Conservation (phyloP, 129 eudicot species). For the Saussurea involucrata region DNA sequence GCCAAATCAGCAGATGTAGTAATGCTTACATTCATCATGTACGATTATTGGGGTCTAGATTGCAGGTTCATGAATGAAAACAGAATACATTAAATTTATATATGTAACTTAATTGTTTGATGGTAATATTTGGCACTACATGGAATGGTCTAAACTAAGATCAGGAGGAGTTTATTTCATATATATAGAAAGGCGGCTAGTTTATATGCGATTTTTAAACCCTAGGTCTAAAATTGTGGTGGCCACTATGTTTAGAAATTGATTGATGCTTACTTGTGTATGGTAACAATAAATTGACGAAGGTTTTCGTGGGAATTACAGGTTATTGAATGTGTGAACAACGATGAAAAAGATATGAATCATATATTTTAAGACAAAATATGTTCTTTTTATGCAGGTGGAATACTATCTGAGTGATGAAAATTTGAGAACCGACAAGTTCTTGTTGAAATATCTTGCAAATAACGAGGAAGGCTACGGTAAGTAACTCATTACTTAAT, state of each 20-base stretch:
- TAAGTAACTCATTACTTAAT: slow-evolving; percentile 25
- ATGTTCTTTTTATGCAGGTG: slow-evolving; percentile 43
- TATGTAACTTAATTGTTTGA: not conserved
- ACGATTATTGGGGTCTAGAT: not conserved
- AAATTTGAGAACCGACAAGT: slow-evolving; percentile 69
- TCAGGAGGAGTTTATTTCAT: not conserved
- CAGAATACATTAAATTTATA: not conserved
- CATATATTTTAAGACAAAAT: not conserved
- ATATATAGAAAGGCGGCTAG: not conserved
- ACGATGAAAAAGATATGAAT: not conserved
- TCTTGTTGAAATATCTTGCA: slow-evolving; percentile 54
- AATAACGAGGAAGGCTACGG: slow-evolving; percentile 68
- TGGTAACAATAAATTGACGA: not conserved
- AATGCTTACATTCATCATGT: not conserved
- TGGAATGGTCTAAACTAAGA: not conserved
- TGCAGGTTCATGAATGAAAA: not conserved
- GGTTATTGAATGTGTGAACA: not conserved
- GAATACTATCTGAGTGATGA: slow-evolving; percentile 85
- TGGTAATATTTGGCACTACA: not conserved
- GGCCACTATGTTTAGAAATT: not conserved
- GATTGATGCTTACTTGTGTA: not conserved
- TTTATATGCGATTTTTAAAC: not conserved
- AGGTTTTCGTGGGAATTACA: not conserved
- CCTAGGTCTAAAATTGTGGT: not conserved
- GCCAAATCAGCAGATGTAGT: not conserved